Evolutionary conservation across 768 basidiomycete species (phyloP), one percentile per base, ranked within the genome.

Genomic region (Podaxis sp.): DNA sequence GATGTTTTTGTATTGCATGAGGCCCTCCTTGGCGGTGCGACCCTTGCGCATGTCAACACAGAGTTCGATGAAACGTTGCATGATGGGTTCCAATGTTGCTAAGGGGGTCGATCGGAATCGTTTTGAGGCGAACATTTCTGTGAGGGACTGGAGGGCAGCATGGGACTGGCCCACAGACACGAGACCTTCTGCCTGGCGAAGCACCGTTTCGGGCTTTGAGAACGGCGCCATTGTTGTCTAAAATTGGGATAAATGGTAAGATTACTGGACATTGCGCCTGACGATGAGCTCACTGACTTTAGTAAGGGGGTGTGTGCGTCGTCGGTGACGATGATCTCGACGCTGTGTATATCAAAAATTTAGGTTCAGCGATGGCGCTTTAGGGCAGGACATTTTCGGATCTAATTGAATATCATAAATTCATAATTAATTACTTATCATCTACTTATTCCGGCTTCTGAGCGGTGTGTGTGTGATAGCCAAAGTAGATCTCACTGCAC

Each of bases 1-100:
- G 68, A 97, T 95, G 74, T 98, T 98, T 80, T 97, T 98, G 85
- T 93, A 97, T 72, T 94, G 90, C 88, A 96, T 93, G 53, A 99
- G 86, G 24, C 94, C 96, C 72, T 96, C 95, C 75, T 96, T 95
- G 24, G 95, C 96, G 28, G 92, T 89, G 28, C 94, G 84, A 0
- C 95, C 95, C 75, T 96, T 95, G 67, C 94, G 87, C 84, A 97
- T 89, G 65, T 94, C 90, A 64, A 98, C 95, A 73, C 95, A 99
- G 53, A 99, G 90, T 71, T 96, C 93, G 78, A 99, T 87, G 78
- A 96, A 98, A 63, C 94, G 90, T 67, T 94, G 78, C 84, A 98
- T 90, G 75, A 99, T 97, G 57, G 97, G 97, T 74, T 99, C 96
- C 53, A 99, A 86, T 3, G 91, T 87, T 2, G 87, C 79, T 26